Percentiles rank a stretch among this genome's conserved stretches.
These are phyloP conservation scores for Cladosporium sp. DNA, from an alignment of 2,329 filamentous ascomycete genomes.

Conservation along the genomic window DNA sequence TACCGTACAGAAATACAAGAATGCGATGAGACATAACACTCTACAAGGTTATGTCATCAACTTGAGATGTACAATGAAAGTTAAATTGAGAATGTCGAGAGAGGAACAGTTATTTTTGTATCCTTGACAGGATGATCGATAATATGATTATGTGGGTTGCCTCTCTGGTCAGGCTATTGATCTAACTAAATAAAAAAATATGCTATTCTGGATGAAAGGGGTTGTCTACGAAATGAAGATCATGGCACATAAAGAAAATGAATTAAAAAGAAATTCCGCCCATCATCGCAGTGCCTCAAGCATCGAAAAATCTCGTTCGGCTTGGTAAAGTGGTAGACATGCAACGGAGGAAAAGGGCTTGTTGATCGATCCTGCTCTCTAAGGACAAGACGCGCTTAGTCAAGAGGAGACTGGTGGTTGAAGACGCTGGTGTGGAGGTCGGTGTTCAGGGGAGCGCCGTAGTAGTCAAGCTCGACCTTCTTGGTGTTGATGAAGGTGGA, in stretches of 20 bases:
- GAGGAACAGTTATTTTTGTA: too few species aligned
- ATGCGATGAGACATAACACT: too few species aligned
- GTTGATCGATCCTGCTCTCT: too few species aligned
- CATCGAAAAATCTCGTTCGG: not conserved
- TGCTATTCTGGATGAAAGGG: too few species aligned
- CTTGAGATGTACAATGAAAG: too few species aligned
- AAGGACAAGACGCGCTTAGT: not conserved
- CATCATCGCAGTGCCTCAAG: not conserved
- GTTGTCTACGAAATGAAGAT: slow-evolving; percentile 2
- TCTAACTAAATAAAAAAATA: not conserved
- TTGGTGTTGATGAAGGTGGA: slow-evolving; percentile 22
- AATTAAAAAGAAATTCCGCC: not conserved
- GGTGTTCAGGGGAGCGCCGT: slow-evolving; percentile 15
- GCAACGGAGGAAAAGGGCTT: too few species aligned
- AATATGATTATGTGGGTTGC: not conserved
- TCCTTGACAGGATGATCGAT: too few species aligned
- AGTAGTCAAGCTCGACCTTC: slow-evolving; percentile 19
- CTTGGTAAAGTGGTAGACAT: too few species aligned
- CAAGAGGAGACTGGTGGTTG: slow-evolving; percentile 1
- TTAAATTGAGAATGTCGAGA: too few species aligned
- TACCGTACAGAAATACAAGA: too few species aligned
- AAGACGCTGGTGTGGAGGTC: slow-evolving; percentile 7
- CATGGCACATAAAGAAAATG: not conserved
- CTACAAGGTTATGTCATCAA: too few species aligned
- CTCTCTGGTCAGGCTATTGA: not conserved